Base-by-base conservation (phyloP, 192 early-diverging fungal species). In the Umbelopsis sp. region DNA sequence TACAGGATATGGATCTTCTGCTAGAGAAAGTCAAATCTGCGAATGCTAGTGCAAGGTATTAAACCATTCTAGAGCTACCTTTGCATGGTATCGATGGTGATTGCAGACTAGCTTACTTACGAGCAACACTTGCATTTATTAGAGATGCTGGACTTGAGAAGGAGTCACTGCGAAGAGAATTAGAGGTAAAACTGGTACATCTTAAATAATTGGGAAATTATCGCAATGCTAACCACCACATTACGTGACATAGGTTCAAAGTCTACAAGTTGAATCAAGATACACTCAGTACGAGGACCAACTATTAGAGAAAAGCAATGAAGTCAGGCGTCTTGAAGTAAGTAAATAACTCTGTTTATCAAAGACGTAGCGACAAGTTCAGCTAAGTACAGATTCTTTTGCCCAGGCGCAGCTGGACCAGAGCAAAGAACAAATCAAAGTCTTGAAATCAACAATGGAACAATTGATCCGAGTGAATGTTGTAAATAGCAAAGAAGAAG, bases 371-470 rank as follows among this genome's bases (percentile, higher is more conserved):
- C 12, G 12, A 20, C 48, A 20, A 4, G 5, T 49, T 30, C 3
- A 3, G 27, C 15, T 5, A 16, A 49, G 6, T 13, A 20, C 16
- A 21, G 1, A 6, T 10, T 23, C 10, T n/a, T 64, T 71, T 23
- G 20, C 46, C n/a, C 27, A 55, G 18, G 53, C 67, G 3, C 72
- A 74, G 16, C 72, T 74, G 41, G 66, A 74, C 1, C 72, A 68
- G 20, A 69, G 67, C 22, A 67, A 74, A 46, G 67, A 69, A 11
- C 72, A 74, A 46, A 68, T 74, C 0, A 67, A 68, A 46, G 55
- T 74, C 8, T 35, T 77, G 22, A 68, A 77, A 46, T 67, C 75
- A 47, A 77, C 75, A 3, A 65, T 77, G 75, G 75, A 77, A 30
- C 75, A 77, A 30, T 64, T 77, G 16, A 35, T 77, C 20, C 53